phyloP scores from a whole-genome alignment of 164 flowering plant genomes.

The Cinnamomum chago region DNA sequence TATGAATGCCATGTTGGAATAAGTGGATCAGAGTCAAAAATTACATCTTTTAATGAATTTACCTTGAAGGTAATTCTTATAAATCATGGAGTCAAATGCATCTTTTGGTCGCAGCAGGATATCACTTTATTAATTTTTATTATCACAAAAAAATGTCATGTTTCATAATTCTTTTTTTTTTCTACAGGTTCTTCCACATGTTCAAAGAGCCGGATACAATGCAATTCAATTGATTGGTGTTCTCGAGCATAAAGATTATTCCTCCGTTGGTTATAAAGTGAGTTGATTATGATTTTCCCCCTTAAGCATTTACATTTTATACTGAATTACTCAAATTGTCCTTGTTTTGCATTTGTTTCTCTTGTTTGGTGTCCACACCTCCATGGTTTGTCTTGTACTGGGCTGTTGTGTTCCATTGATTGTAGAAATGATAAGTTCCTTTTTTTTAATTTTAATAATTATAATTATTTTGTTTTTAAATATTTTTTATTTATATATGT shows the following conservation, averaged over 20 bases:
- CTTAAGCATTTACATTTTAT: neutral
- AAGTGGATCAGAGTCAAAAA: conserved; percentile 70
- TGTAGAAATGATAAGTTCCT: neutral
- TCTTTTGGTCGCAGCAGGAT: neutral
- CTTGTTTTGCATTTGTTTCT: neutral
- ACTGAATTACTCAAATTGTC: too few species aligned
- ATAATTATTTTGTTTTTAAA: too few species aligned
- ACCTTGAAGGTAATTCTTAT: conserved; percentile 44
- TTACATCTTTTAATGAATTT: conserved; percentile 77
- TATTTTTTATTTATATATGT: too few species aligned
- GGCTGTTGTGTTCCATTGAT: neutral
- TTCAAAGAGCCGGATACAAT: conserved; percentile 86
- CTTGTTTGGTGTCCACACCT: neutral
- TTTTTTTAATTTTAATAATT: too few species aligned
- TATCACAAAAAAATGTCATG: neutral
- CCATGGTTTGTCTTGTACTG: neutral
- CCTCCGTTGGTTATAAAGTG: conserved; percentile 88
- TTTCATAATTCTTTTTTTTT: neutral
- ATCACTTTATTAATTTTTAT: neutral
- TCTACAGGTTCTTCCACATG: conserved; percentile 74
- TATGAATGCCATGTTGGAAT: conserved; percentile 98
- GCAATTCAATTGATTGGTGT: conserved; percentile 86
- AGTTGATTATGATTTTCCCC: conserved; percentile 20
- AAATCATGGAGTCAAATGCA: neutral
- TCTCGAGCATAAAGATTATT: conserved; percentile 93